Evolutionary conservation across 2,329 filamentous ascomycete genomes (phyloP).

Genomic region (Lachnellula occidentalis): DNA sequence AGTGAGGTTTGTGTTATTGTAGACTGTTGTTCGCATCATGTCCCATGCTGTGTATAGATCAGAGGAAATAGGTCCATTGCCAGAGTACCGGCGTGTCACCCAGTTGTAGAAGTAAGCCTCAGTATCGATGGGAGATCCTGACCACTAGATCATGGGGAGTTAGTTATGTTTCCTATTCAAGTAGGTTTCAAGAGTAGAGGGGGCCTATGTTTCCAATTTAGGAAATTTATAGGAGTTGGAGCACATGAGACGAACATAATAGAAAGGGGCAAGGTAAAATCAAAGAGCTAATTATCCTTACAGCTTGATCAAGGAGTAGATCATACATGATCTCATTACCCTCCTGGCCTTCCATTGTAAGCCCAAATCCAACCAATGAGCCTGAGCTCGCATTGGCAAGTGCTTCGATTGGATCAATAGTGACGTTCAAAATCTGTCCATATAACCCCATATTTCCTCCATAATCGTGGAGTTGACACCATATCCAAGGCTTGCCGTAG

Average conservation of each 20-base stretch:
- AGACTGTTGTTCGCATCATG: conserved; percentile 38
- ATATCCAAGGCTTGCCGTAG: conserved; percentile 48
- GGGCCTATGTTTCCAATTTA: too few species aligned
- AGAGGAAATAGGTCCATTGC: conserved; percentile 23
- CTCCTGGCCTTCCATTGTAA: conserved; percentile 46
- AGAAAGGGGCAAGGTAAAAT: too few species aligned
- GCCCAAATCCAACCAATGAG: conserved; percentile 42
- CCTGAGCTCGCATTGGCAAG: conserved; percentile 32
- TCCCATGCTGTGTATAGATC: conserved; percentile 42
- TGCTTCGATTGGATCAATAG: conserved; percentile 41
- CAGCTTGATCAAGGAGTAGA: conserved; percentile 44
- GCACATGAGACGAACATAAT: too few species aligned
- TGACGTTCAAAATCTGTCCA: conserved; percentile 45
- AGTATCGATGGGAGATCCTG: conserved; percentile 37
- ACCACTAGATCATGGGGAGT: conserved; percentile 32
- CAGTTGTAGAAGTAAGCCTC: conserved; percentile 41
- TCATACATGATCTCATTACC: conserved; percentile 49
- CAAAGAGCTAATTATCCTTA: too few species aligned
- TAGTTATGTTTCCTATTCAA: too few species aligned
- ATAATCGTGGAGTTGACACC: conserved; percentile 47
- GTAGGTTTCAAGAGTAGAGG: too few species aligned
- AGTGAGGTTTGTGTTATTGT: conserved; percentile 44
- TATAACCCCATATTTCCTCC: conserved; percentile 46
- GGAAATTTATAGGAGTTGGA: too few species aligned
- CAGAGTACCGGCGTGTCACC: conserved; percentile 39